Conservation (phyloP, 2,329 filamentous ascomycete genomes). For the Pyrenophora graminea region DNA sequence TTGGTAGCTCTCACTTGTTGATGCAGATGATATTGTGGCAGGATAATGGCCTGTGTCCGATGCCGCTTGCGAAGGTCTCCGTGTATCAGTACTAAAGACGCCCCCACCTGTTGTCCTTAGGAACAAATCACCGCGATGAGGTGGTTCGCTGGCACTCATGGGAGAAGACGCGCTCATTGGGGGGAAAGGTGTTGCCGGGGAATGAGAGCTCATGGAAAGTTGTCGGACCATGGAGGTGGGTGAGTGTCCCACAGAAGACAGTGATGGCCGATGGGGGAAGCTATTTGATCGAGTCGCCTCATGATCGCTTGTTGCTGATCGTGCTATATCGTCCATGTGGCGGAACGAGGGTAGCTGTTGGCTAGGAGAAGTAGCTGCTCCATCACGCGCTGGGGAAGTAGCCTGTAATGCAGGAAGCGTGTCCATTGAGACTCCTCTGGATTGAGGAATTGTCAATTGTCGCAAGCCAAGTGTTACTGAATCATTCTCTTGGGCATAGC, state of each 20-base stretch:
- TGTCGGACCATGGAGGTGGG: conserved; percentile 41
- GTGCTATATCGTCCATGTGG: conserved; percentile 42
- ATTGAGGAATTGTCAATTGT: conserved; percentile 39
- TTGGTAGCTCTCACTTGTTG: conserved; percentile 43
- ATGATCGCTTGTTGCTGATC: conserved; percentile 39
- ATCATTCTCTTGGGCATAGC: conserved; percentile 25
- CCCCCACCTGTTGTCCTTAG: conserved; percentile 36
- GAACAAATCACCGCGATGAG: conserved; percentile 37
- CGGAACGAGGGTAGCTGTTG: conserved; percentile 41
- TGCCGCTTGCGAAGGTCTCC: conserved; percentile 44
- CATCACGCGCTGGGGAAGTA: conserved; percentile 36
- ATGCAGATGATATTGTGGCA: conserved; percentile 37
- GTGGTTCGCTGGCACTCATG: conserved; percentile 35
- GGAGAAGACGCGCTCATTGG: conserved; percentile 41
- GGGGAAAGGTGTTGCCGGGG: conserved; percentile 39
- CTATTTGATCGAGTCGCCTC: conserved; percentile 33
- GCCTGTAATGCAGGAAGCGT: conserved; percentile 46
- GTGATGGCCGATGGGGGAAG: conserved; percentile 41
- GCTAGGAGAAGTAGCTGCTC: conserved; percentile 34
- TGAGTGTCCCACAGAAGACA: conserved; percentile 43
- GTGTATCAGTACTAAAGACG: conserved; percentile 33
- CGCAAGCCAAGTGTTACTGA: conserved; percentile 35
- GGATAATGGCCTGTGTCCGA: conserved; percentile 42
- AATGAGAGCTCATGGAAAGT: conserved; percentile 41
- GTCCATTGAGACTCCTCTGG: conserved; percentile 32